Conservation (phyloP, 2,329 filamentous ascomycete species). For the Ascocoryne sarcoides region DNA sequence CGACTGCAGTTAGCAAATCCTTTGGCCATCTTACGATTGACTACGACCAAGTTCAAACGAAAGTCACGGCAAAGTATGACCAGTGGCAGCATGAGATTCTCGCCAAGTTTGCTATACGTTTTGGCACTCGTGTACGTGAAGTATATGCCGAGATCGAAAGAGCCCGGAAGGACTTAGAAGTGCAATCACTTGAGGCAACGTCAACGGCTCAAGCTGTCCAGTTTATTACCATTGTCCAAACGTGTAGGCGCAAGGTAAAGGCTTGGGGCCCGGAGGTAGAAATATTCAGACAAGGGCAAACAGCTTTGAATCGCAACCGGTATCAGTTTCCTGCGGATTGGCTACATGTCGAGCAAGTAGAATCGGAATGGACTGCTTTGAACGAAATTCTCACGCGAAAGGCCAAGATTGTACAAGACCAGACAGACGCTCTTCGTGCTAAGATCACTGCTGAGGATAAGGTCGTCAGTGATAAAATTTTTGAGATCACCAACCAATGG, state of each 20-base stretch:
- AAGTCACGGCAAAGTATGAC: conserved; percentile 98
- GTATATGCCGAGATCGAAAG: conserved; percentile 88
- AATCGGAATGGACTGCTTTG: conserved; percentile 89
- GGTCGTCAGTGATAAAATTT: conserved; percentile 80
- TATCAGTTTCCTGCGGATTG: conserved; percentile 92
- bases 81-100: conserved; percentile 99
- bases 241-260: conserved; percentile 88
- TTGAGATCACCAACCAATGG: conserved; percentile 79
- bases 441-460: conserved; percentile 94
- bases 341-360: conserved; percentile 92
- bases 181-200: conserved; percentile 83
- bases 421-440: conserved; percentile 86
- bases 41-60: conserved; percentile 97
- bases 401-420: conserved; percentile 90
- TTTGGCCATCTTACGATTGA: conserved; percentile 95
- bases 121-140: conserved; percentile 85
- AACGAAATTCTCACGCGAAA: conserved; percentile 89
- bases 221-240: conserved; percentile 96
- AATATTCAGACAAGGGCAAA: conserved; percentile 91
- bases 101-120: conserved; percentile 80
- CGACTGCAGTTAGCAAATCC: conserved; percentile 81
- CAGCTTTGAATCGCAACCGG: conserved; percentile 79
- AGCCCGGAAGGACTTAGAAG: conserved; percentile 81
- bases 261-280: conserved; percentile 94
- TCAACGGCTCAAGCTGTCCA: conserved; percentile 96